Evolutionary conservation across 495 filamentous ascomycete species (phyloP), one percentile per base, ranked within the genome.

Genomic region (Neurospora sp.): DNA sequence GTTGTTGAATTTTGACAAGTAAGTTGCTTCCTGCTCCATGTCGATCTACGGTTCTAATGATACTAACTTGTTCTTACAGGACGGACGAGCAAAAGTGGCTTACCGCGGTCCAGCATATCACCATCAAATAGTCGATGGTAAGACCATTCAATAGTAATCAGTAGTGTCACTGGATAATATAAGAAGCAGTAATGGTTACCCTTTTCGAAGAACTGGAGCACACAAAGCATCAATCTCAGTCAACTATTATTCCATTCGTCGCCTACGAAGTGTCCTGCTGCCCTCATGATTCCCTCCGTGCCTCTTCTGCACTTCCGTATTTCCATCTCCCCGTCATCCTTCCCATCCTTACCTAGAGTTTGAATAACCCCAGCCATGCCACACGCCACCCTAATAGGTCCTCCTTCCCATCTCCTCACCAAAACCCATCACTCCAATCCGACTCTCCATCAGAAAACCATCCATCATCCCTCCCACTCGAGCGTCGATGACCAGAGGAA

Each of bases 1-100:
- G 89, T 83, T 98, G 77, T 86, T 99, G 74, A 91, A 93, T 82
- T 97, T 98, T 84, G 93, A 98, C 80, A 89, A 90, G 93, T 96
- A 82, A 81, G 93, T 85, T 31, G 4, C 8, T 44, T 54, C 40
- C 73, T 4, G 35, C 14, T 2, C 31, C 11, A 4, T 35, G 18
- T 16, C 10, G 31, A 20, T 14, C 6, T 5, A 6, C 20, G 2
- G 31, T 79, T 60, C n/a, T 49, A n/a, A 78, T 23, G 66, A 10
- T 37, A 38, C 72, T 77, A 27, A 77, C 76, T n/a, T 16, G 14
- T 27, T 23, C 3, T 31, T 4, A 72, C 75, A 94, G 92, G 80
- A 88, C 89, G 74, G 94, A 97, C 79, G 92, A 95, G 82, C 91
- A 96, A 81, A 94, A 93, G 79, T 97, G 93, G 93, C 91, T 92